Base-by-base conservation (phyloP, 176 grass and related monocot genomes). In the Carex kokanica region DNA sequence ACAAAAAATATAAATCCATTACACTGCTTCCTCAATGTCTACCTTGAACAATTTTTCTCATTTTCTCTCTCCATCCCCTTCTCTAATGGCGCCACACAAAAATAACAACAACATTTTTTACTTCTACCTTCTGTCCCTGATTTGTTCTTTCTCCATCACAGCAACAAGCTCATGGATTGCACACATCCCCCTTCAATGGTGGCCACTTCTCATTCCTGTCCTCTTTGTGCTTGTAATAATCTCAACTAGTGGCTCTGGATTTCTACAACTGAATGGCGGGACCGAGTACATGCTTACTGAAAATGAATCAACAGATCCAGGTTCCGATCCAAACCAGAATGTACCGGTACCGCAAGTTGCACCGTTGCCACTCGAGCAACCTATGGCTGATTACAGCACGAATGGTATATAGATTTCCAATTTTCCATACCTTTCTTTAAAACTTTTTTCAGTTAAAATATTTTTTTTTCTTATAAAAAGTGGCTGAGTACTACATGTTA, bases 101-200 rank as follows among this genome's bases (percentile, higher is more conserved):
- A 31, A 77, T 10, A 77, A 55, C 49, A 77, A 31, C 72, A 77
- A 32, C 49, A 53, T 55, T 55, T 77, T 77, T 51, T 77, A 56
- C 14, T 32, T 77, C 24, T 77, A 55, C 24, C 23, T 77, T 9
- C 6, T 77, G 45, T 77, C 73, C 24, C 45, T 77, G 5, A 32
- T 77, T 55, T 77, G 73, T 55, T 77, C 73, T 31, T 55, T 77
- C 49, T 77, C 73, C 49, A 32, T 77, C 73, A 55, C 73, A 31
- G 73, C 73, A 77, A 77, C 73, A 55, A 77, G 49, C 24, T 77
- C 73, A 77, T 77, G 73, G 73, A 54, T 77, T 77, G 73, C 73
- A 55, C 73, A 55, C 2, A 55, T 77, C 49, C 73, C 73, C 73
- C 73, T 77, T 77, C 45, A 24, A 55, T 77, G 73, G 73, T 77